Evolutionary conservation across 495 filamentous ascomycete species (phyloP), one percentile per base, ranked within the genome.

Genomic region (Cenococcum geophilum): DNA sequence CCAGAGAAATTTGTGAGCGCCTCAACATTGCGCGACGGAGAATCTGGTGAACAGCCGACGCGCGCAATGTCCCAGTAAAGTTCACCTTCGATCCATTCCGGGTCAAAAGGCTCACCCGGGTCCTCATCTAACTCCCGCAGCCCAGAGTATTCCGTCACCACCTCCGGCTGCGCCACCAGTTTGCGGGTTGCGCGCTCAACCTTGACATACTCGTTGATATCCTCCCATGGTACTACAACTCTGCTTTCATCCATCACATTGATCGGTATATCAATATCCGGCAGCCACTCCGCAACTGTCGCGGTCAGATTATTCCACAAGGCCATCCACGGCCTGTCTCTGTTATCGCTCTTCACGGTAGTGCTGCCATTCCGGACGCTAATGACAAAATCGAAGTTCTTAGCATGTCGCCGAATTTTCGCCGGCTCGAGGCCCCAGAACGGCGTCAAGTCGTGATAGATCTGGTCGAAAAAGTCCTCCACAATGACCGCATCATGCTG

Each of bases 391-490:
- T 68, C 27, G 25, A 66, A 72, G 27, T 47, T 59, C 43, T 68
- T 62, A 20, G 72, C 73, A 20, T 67, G 59, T 32, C 62, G 54
- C n/a, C 73, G 65, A 12, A 75, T 72, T 40, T 63, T 18, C 53
- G 63, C 58, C 0, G 73, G 59, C 12, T 68, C 57, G 11, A 74
- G 45, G 45, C 65, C 72, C 72, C 73, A 76, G 65, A 76, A 74
- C 10, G 73, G 73, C 1, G 22, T 58, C 16, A 74, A 36, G 60
- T 76, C 73, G 42, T 72, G 50, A 56, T 76, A 74, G 32, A 76
- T 74, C 57, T 72, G 73, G 62, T 76, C 73, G 63, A 74, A 76
- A 60, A 74, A 71, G 48, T 70, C 68, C 56, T 76, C 73, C 5
- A 73, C 61, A 5, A 76, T 67, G 25, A 74, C 22, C 20, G 70